A percentile compares a stretch with the other conserved stretches of the same genome.
Evolutionary conservation across 495 filamentous ascomycete species (phyloP).

Genomic region (Jackrogersella multiformis): DNA sequence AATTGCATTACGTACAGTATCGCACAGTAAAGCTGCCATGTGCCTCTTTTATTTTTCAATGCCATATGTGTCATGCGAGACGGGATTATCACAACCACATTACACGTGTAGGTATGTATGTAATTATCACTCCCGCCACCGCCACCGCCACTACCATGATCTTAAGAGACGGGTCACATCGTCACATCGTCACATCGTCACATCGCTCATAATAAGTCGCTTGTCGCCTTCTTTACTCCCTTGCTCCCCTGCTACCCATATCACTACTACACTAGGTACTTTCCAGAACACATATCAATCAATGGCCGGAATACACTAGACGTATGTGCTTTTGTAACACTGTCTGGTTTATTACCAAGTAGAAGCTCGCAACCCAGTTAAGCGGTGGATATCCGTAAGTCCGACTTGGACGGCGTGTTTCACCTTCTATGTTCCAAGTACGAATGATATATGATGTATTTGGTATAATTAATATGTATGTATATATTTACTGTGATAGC

Average conservation of each 20-base stretch:
- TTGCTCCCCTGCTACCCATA: constrained; percentile 4
- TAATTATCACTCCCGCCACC: not conserved
- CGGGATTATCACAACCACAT: not conserved
- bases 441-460: constrained; percentile 2
- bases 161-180: not conserved
- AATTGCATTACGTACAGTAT: constrained; percentile 23
- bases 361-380: constrained; percentile 6
- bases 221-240: constrained; percentile 5
- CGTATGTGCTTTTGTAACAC: constrained; percentile 32
- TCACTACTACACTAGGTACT: constrained; percentile 2
- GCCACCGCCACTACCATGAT: not conserved
- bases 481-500: constrained; percentile 4
- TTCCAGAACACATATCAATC: constrained; percentile 13
- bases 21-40: constrained; percentile 2
- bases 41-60: not conserved
- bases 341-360: constrained; percentile 20
- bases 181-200: too few species aligned
- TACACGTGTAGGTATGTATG: too few species aligned
- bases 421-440: constrained; percentile 14
- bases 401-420: constrained; percentile 35
- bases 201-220: constrained; percentile 4
- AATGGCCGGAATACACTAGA: constrained; percentile 4
- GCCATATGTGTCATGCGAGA: constrained; percentile 2
- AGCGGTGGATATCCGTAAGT: constrained; percentile 19
- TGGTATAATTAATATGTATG: not conserved